A percentile compares a stretch with the other conserved stretches of the same genome.
Evolutionary conservation across 371 early-diverging fungal genomes (phyloP).

Genomic region (Rhizopus sp.): DNA sequence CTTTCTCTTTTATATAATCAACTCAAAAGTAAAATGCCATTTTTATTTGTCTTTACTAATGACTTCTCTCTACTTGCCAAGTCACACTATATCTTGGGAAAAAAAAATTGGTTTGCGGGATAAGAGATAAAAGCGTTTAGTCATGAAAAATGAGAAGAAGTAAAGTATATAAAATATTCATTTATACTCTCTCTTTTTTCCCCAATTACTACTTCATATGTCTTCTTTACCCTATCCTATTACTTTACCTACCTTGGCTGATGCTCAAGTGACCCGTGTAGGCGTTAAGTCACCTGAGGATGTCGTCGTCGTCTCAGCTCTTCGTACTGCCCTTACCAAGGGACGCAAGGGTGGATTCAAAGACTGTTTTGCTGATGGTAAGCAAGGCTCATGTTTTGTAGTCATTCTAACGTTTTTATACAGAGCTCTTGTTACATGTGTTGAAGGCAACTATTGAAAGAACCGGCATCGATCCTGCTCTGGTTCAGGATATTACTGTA

Average conservation of each 20-base stretch:
- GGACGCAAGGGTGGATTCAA: conserved; percentile 95
- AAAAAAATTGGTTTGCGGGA: neutral
- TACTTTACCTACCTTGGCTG: conserved; percentile 24
- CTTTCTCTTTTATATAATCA: no score
- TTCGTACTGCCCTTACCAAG: conserved; percentile 91
- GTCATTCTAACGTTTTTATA: neutral
- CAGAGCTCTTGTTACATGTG: conserved; percentile 81
- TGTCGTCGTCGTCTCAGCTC: conserved; percentile 84
- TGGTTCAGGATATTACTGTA: conserved; percentile 95
- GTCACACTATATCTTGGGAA: neutral
- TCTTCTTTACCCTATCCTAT: conserved; percentile 28
- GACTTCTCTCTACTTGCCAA: neutral
- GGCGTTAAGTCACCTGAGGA: conserved; percentile 86
- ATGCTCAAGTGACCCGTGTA: conserved; percentile 26
- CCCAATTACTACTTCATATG: conserved; percentile 3
- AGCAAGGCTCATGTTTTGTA: neutral
- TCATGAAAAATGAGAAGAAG: conserved; percentile 4
- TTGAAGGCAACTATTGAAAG: conserved; percentile 82
- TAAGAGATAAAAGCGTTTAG: conserved; percentile 2
- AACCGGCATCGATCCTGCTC: conserved; percentile 84
- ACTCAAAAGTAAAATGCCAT: no score
- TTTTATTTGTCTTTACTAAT: no score
- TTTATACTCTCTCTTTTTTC: neutral
- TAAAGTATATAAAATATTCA: neutral
- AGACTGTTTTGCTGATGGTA: conserved; percentile 79